Percentiles rank a stretch among this genome's conserved stretches.
Conservation (phyloP, 2,329 filamentous ascomycete genomes). For the Neonectria sp. region DNA sequence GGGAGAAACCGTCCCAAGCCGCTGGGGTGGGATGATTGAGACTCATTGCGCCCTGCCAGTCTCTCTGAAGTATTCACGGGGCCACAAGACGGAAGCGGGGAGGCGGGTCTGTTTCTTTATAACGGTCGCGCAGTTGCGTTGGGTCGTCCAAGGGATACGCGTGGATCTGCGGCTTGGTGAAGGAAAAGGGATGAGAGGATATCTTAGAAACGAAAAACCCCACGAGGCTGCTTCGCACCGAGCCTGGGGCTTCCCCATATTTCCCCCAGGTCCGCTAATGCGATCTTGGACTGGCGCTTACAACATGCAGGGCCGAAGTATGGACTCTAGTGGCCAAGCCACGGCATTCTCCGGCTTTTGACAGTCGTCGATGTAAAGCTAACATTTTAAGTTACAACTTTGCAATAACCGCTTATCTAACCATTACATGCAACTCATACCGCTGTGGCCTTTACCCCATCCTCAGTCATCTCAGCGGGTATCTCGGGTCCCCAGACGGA, state of each 20-base stretch:
- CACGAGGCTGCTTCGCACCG: neutral
- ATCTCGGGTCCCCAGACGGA: constrained; percentile 17
- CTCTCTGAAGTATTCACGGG: constrained; percentile 4
- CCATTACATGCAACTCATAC: neutral
- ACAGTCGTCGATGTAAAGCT: neutral
- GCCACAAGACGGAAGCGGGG: neutral
- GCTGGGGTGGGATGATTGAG: neutral
- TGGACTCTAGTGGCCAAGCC: neutral
- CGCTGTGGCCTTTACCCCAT: too few species aligned
- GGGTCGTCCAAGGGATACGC: too few species aligned
- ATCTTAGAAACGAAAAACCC: too few species aligned
- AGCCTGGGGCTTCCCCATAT: neutral
- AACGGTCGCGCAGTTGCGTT: too few species aligned
- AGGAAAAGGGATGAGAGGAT: too few species aligned
- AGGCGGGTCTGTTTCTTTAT: too few species aligned
- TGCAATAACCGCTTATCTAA: neutral
- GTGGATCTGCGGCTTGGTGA: too few species aligned
- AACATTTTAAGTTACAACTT: neutral
- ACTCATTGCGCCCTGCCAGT: constrained; percentile 2
- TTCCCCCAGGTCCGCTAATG: neutral
- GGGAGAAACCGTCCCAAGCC: constrained; percentile 2
- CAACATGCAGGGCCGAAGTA: constrained; percentile 2
- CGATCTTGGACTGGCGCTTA: neutral
- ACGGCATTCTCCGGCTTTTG: neutral
- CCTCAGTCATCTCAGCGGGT: too few species aligned